phyloP scores from a whole-genome alignment of 1,284 basidiomycete species.

The Grifola frondosa region DNA sequence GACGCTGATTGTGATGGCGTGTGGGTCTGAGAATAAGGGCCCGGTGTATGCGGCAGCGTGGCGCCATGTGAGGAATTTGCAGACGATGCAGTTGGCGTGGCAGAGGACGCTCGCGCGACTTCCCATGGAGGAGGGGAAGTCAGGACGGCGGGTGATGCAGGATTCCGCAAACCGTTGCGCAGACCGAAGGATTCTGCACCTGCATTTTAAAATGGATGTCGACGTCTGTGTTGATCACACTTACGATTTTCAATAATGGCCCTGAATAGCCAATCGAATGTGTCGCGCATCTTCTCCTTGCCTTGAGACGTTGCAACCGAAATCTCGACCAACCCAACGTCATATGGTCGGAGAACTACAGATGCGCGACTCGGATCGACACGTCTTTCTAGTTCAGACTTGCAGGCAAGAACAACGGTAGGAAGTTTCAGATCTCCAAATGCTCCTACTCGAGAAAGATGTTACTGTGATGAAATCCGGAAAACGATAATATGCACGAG shows the following conservation, averaged over 20 bases:
- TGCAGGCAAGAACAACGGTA: conserved; percentile 72
- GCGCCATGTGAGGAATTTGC: conserved; percentile 32
- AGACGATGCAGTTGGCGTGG: conserved; percentile 48
- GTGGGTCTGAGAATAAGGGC: conserved; percentile 4
- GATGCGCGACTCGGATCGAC: conserved; percentile 57
- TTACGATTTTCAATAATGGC: conserved; percentile 56
- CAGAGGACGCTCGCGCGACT: conserved; percentile 43
- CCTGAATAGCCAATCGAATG: conserved; percentile 66
- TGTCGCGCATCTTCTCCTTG: conserved; percentile 61
- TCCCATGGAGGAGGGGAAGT: conserved; percentile 54
- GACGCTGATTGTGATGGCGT: conserved; percentile 37
- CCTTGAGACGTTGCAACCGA: conserved; percentile 48
- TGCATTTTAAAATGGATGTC: no score
- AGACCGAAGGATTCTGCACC: conserved; percentile 4
- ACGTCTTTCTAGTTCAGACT: conserved; percentile 59
- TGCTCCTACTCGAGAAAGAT: conserved; percentile 41
- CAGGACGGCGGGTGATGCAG: conserved; percentile 66
- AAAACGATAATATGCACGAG: conserved; percentile 4
- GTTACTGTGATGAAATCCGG: conserved; percentile 1
- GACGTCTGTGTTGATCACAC: no score
- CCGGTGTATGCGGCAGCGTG: conserved; percentile 24
- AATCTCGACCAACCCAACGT: conserved; percentile 71
- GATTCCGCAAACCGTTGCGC: conserved; percentile 47
- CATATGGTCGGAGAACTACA: conserved; percentile 49
- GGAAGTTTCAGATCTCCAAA: conserved; percentile 57